Conservation (phyloP, 352 stramenopile genomes). For the Pythium coloratum region DNA sequence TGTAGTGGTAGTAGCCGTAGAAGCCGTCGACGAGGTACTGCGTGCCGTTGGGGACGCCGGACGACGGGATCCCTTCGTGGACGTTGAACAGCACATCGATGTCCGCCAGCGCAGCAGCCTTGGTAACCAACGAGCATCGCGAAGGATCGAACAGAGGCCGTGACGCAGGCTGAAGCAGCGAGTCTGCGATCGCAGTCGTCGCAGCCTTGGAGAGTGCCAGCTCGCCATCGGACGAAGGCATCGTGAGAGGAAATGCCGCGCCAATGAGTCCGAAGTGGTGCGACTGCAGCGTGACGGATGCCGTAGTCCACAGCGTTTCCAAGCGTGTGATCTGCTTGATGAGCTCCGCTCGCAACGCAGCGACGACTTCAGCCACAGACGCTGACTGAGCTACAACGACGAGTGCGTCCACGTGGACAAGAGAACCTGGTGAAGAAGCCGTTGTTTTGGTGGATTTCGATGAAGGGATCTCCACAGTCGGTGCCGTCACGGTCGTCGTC, state of each 20-base stretch:
- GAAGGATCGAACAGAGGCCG: slow-evolving; percentile 41
- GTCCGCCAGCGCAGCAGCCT: slow-evolving; percentile 31
- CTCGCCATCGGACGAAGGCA: slow-evolving; percentile 12
- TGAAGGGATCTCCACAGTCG: slow-evolving; percentile 36
- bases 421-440: slow-evolving; percentile 3
- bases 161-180: slow-evolving; percentile 45
- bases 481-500: slow-evolving; percentile 17
- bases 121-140: slow-evolving; percentile 42
- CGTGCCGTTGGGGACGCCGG: slow-evolving; percentile 36
- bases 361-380: slow-evolving; percentile 20
- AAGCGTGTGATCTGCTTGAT: slow-evolving; percentile 19
- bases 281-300: slow-evolving; percentile 18
- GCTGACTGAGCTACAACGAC: slow-evolving; percentile 34
- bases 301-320: neutral
- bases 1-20: slow-evolving; percentile 89
- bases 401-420: slow-evolving; percentile 42
- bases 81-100: slow-evolving; percentile 68
- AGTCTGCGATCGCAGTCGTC: neutral
- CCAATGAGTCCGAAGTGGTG: slow-evolving; percentile 55
- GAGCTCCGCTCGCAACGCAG: slow-evolving; percentile 17
- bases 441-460: slow-evolving; percentile 3
- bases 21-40: slow-evolving; percentile 62
- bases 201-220: neutral
- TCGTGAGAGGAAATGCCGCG: slow-evolving; percentile 47
- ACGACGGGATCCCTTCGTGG: slow-evolving; percentile 58